Base-by-base conservation (phyloP, 177 flowering plant genomes). In the Vitis hybrid region DNA sequence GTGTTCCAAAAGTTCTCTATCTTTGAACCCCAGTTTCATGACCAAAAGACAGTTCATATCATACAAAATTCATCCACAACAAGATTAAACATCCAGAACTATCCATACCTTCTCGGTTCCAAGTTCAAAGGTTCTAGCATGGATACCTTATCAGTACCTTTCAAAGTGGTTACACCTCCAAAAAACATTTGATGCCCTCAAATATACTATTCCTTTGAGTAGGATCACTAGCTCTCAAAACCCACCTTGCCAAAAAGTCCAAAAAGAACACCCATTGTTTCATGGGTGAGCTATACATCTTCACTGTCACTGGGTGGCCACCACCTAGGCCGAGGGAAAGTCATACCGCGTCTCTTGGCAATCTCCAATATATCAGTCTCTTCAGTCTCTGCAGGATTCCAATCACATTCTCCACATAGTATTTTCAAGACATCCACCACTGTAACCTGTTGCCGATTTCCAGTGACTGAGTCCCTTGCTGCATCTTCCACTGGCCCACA, bases 241-340 rank as follows among this genome's bases (percentile, higher is more conserved):
- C 17, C 57, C 57, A 54, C 18, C 57, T 14, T 54, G 57, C 57
- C 57, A 12, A 54, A 4, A 64, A 46, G 24, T 51, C 14, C 57
- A 64, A 64, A 64, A 64, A n/a, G 17, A 65, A 65, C 35, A 8
- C 50, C 50, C 13, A 46, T 10, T 11, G 35, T 57, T 61, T 49
- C 14, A 18, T 10, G 32, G 41, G 48, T n/a, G 46, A 18, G 14
- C 53, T 35, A 30, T 17, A 11, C 27, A 30, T 66, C 71, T 32
- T 51, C 71, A 17, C 24, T 24, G 52, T 68, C 69, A 21, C 46
- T 73, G 17, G 70, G 63, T 1, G 51, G 63, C 82, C 79, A 71
- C 78, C 80, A 82, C 24, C 74, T 57, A 21, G 79, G 86, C 58
- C 61, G 74, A 32, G 86, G 80, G 63, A 84, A 73, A 12, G 67